Conservation (phyloP, 805 yeast genomes). For the Naumovozyma castellii region DNA sequence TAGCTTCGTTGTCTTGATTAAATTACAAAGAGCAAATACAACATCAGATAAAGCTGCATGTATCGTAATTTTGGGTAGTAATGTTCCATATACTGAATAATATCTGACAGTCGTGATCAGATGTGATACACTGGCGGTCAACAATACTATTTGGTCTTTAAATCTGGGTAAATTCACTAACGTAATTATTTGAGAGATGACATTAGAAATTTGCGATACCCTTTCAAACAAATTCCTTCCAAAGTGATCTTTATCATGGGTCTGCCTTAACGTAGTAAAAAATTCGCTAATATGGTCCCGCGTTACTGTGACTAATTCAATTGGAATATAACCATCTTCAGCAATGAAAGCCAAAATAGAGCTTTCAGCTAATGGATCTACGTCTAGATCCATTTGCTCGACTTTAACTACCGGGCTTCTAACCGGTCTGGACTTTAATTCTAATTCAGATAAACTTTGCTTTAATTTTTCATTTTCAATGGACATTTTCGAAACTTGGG, state of each 20-base stretch:
- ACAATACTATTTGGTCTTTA: conserved; percentile 35
- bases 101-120: conserved; percentile 71
- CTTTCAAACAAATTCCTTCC: conserved; percentile 17
- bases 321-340: conserved; percentile 15
- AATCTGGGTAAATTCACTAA: conserved; percentile 20
- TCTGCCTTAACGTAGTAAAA: not conserved
- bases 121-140: conserved; percentile 62
- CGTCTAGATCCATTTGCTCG: not conserved
- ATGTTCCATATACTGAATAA: conserved; percentile 45
- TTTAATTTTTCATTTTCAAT: conserved; percentile 30
- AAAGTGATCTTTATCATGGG: not conserved
- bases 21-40: conserved; percentile 54
- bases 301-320: conserved; percentile 6
- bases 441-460: conserved; percentile 38
- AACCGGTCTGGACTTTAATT: conserved; percentile 14
- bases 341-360: conserved; percentile 8
- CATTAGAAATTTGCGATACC: conserved; percentile 19
- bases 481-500: conserved; percentile 21
- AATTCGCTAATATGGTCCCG: conserved; percentile 1
- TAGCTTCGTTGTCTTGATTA: conserved; percentile 27
- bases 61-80: conserved; percentile 61
- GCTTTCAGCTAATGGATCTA: conserved; percentile 3
- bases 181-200: conserved; percentile 13
- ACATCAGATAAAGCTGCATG: conserved; percentile 72
- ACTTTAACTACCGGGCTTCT: not conserved